phyloP scores from a whole-genome alignment of 2,329 filamentous ascomycete genomes.

The Dactylellina parvicollis region DNA sequence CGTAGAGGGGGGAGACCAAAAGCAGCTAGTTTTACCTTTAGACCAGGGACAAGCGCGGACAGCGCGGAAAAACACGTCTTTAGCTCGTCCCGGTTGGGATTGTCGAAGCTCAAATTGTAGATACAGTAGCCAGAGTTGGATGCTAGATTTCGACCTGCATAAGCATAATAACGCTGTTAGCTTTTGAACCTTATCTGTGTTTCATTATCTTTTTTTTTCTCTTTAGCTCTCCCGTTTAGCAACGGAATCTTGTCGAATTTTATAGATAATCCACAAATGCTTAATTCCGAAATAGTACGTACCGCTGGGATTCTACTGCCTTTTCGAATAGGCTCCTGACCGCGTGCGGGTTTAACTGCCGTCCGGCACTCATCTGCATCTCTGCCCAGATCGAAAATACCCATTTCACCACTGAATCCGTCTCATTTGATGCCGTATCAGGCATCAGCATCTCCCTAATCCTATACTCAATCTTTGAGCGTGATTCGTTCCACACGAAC shows the following conservation, averaged over 20 bases:
- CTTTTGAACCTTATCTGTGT: no score
- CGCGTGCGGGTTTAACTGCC: slow-evolving; percentile 62
- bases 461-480: slow-evolving; percentile 78
- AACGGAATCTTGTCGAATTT: no score
- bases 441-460: slow-evolving; percentile 72
- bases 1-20: neutral
- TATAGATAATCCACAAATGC: no score
- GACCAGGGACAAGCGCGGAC: slow-evolving; percentile 71
- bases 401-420: slow-evolving; percentile 64
- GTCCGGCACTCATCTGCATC: slow-evolving; percentile 60
- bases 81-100: slow-evolving; percentile 62
- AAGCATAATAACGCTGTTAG: slow-evolving; percentile 4
- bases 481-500: slow-evolving; percentile 77
- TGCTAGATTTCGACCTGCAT: slow-evolving; percentile 60
- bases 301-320: slow-evolving; percentile 61
- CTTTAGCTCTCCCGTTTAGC: neutral
- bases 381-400: slow-evolving; percentile 69
- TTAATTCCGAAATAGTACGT: slow-evolving; percentile 54
- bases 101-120: slow-evolving; percentile 65
- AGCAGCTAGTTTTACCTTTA: slow-evolving; percentile 61
- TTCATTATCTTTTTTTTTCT: neutral
- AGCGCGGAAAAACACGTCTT: slow-evolving; percentile 68
- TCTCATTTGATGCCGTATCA: slow-evolving; percentile 60
- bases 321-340: slow-evolving; percentile 68
- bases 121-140: slow-evolving; percentile 67